phyloP scores from a whole-genome alignment of 306 rosid genomes.

The Prunus campanulata region DNA sequence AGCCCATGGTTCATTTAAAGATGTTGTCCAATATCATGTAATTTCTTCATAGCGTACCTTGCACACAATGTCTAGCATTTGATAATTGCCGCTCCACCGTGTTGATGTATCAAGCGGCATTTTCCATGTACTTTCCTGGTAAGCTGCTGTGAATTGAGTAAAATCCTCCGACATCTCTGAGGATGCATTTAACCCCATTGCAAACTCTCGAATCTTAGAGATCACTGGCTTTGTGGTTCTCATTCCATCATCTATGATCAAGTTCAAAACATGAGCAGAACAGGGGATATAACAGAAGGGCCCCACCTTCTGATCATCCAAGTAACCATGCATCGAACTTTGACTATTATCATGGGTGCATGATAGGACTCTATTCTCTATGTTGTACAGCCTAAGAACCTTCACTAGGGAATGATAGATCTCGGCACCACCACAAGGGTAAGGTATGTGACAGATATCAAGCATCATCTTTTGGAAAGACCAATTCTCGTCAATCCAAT shows the following conservation, averaged over 20 bases:
- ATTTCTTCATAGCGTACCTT: constrained; percentile 52
- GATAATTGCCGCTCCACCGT: constrained; percentile 93
- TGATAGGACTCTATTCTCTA: constrained; percentile 77
- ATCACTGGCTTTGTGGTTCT: constrained; percentile 57
- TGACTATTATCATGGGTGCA: constrained; percentile 90
- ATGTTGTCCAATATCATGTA: background rate
- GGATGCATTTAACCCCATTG: constrained; percentile 68
- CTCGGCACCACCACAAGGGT: constrained; percentile 74
- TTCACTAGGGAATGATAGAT: constrained; percentile 60
- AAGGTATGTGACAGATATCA: constrained; percentile 77
- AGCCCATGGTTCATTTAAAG: too few relatives aligned
- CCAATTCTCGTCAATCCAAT: constrained; percentile 94
- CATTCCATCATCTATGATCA: constrained; percentile 87
- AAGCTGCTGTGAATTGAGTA: constrained; percentile 60
- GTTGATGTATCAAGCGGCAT: constrained; percentile 87
- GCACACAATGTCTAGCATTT: constrained; percentile 81
- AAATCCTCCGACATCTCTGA: constrained; percentile 69
- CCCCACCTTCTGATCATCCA: constrained; percentile 74
- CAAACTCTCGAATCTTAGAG: constrained; percentile 81
- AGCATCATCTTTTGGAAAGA: constrained; percentile 80
- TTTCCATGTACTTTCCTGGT: constrained; percentile 90
- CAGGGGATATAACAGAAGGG: constrained; percentile 91
- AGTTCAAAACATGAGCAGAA: constrained; percentile 78
- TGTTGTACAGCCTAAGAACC: constrained; percentile 75
- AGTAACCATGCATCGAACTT: constrained; percentile 49